Conservation (phyloP, 2,329 filamentous ascomycete genomes). For the Colletotrichum nymphaeae region DNA sequence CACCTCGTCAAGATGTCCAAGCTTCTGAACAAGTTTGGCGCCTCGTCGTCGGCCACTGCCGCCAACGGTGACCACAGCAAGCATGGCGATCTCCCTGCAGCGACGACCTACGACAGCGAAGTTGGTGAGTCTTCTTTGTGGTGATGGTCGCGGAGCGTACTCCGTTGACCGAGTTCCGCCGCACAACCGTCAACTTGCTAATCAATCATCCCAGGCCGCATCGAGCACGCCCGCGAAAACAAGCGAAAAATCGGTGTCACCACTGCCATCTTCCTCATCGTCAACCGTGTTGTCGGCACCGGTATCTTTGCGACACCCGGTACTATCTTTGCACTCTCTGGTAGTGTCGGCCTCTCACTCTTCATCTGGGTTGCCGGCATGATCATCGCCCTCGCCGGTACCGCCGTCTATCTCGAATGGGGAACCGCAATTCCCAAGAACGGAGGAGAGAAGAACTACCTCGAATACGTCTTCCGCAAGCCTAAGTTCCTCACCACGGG, state of each 20-base stretch:
- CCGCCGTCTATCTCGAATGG: constrained; percentile 74
- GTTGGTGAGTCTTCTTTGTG: constrained; percentile 17
- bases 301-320: constrained; percentile 75
- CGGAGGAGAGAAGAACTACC: constrained; percentile 75
- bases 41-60: constrained; percentile 3
- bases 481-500: constrained; percentile 71
- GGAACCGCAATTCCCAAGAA: constrained; percentile 73
- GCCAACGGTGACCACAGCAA: constrained; percentile 3
- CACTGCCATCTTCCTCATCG: constrained; percentile 69
- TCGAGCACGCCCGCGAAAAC: constrained; percentile 55
- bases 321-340: constrained; percentile 66
- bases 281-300: constrained; percentile 75
- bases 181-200: background rate
- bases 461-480: constrained; percentile 71
- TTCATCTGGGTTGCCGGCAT: constrained; percentile 73
- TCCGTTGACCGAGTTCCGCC: no score
- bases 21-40: constrained; percentile 24
- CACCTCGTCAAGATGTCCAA: constrained; percentile 21
- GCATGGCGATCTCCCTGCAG: constrained; percentile 10
- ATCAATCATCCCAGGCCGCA: constrained; percentile 39
- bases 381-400: constrained; percentile 70
- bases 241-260: constrained; percentile 67
- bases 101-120: constrained; percentile 33
- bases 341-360: constrained; percentile 71
- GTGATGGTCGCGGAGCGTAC: background rate